Percentiles rank a stretch among this genome's conserved stretches.
Evolutionary conservation across 768 basidiomycete genomes (phyloP).

Genomic region (Kwoniella heveanensis): DNA sequence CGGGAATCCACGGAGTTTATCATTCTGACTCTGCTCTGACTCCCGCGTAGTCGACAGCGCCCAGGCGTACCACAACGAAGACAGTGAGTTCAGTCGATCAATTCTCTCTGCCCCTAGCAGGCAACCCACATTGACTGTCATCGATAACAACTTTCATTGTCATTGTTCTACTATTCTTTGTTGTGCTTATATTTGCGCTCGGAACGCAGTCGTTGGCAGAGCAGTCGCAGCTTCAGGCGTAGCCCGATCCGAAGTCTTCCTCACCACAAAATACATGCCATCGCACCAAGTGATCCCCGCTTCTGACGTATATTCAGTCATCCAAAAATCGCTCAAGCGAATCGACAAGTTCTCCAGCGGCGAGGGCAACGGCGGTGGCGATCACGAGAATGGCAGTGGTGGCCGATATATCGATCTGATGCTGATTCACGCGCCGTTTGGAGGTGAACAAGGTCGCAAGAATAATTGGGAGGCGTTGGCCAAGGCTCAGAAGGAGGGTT

Average conservation of each 20-base stretch:
- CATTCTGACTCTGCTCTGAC: not conserved
- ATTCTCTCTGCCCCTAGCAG: no score
- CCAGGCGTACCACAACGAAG: conserved; percentile 29
- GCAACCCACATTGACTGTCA: no score
- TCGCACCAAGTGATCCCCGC: conserved; percentile 9
- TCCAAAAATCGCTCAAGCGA: conserved; percentile 33
- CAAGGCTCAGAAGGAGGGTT: conserved; percentile 44
- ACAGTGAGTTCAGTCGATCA: conserved; percentile 22
- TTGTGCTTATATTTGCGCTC: not conserved
- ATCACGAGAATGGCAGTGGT: not conserved
- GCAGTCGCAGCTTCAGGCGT: conserved; percentile 18
- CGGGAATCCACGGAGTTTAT: no score
- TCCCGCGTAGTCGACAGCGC: conserved; percentile 19
- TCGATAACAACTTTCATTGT: no score
- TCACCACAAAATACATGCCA: conserved; percentile 41
- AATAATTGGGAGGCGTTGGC: conserved; percentile 41
- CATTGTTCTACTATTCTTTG: no score
- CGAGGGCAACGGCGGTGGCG: no score
- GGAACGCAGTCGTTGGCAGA: conserved; percentile 30
- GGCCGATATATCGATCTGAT: conserved; percentile 44
- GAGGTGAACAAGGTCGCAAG: conserved; percentile 47
- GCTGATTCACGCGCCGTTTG: conserved; percentile 54
- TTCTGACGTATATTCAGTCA: conserved; percentile 5
- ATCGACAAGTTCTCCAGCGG: conserved; percentile 19
- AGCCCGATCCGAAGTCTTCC: conserved; percentile 30